These are phyloP conservation scores for Aegilops umbellulata DNA, from an alignment of 176 grass and related monocot species.

Conservation along the genomic window DNA sequence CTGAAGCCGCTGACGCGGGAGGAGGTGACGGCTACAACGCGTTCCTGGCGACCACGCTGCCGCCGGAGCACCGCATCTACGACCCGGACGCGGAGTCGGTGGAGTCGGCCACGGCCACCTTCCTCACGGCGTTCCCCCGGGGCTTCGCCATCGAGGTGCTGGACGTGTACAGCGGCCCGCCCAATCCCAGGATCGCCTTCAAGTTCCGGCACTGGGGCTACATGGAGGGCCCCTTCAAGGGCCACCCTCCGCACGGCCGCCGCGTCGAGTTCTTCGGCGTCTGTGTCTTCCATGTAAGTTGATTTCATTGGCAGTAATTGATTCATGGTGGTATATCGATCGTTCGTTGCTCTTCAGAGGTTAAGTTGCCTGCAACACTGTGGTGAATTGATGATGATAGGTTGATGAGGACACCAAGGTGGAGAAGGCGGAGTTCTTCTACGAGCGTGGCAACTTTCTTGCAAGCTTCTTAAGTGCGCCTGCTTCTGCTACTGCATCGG, in stretches of 20 bases:
- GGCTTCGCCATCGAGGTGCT: slow-evolving; percentile 77
- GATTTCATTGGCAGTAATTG: no score
- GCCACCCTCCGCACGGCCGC: slow-evolving; percentile 45
- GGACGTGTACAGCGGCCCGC: slow-evolving; percentile 43
- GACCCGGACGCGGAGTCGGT: slow-evolving; percentile 52
- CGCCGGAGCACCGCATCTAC: slow-evolving; percentile 57
- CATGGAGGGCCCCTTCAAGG: slow-evolving; percentile 81
- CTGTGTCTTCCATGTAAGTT: slow-evolving; percentile 57
- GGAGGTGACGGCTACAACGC: slow-evolving; percentile 58
- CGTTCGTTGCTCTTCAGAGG: not conserved
- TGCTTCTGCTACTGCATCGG: not conserved
- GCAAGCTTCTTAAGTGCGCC: slow-evolving; percentile 42
- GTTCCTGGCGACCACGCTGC: slow-evolving; percentile 53
- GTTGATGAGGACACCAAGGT: slow-evolving; percentile 53
- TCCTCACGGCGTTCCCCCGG: slow-evolving; percentile 47
- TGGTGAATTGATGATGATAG: not conserved
- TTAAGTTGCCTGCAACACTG: not conserved
- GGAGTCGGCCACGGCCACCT: slow-evolving; percentile 35
- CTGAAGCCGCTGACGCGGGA: slow-evolving; percentile 7
- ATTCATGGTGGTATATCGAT: not conserved
- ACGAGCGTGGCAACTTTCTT: slow-evolving; percentile 69
- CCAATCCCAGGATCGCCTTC: slow-evolving; percentile 43
- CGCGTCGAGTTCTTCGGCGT: slow-evolving; percentile 46
- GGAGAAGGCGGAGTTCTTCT: slow-evolving; percentile 60
- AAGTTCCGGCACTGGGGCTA: slow-evolving; percentile 83